Evolutionary conservation across 2,329 filamentous ascomycete species (phyloP).

Genomic region (Penicillium hordei): DNA sequence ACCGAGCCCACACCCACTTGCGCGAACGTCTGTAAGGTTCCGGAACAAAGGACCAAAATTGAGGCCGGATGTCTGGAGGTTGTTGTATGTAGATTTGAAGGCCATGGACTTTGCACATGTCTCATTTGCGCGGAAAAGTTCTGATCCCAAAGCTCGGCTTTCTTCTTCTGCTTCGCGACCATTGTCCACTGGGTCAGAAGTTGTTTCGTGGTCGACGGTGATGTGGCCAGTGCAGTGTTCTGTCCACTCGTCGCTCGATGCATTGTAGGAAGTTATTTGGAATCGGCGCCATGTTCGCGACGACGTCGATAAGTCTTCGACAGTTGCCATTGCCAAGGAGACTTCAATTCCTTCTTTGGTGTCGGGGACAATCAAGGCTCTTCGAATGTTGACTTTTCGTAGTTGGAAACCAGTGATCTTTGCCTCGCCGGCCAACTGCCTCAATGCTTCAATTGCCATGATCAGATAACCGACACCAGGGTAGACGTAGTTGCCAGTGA

Average conservation of each 20-base stretch:
- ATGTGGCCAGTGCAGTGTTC: constrained; percentile 39
- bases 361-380: constrained; percentile 32
- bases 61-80: constrained; percentile 30
- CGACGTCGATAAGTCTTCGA: constrained; percentile 22
- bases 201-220: constrained; percentile 18
- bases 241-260: constrained; percentile 32
- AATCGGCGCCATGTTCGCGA: constrained; percentile 32
- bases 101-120: constrained; percentile 25
- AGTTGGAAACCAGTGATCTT: constrained; percentile 20
- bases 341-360: constrained; percentile 34
- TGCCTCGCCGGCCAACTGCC: constrained; percentile 22
- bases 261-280: constrained; percentile 32
- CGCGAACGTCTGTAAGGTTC: constrained; percentile 28
- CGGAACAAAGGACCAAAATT: constrained; percentile 34
- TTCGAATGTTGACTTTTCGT: constrained; percentile 28
- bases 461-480: constrained; percentile 32
- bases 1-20: constrained; percentile 19
- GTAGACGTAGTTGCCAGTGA: constrained; percentile 25
- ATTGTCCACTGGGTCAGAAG: constrained; percentile 6
- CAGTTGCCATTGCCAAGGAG: constrained; percentile 25
- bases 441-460: constrained; percentile 33
- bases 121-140: constrained; percentile 13
- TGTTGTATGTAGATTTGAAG: constrained; percentile 27
- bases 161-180: constrained; percentile 18
- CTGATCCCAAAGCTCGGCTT: constrained; percentile 11